Evolutionary conservation across 2,329 filamentous ascomycete genomes (phyloP).

Genomic region (Albophoma yamanashiensis): DNA sequence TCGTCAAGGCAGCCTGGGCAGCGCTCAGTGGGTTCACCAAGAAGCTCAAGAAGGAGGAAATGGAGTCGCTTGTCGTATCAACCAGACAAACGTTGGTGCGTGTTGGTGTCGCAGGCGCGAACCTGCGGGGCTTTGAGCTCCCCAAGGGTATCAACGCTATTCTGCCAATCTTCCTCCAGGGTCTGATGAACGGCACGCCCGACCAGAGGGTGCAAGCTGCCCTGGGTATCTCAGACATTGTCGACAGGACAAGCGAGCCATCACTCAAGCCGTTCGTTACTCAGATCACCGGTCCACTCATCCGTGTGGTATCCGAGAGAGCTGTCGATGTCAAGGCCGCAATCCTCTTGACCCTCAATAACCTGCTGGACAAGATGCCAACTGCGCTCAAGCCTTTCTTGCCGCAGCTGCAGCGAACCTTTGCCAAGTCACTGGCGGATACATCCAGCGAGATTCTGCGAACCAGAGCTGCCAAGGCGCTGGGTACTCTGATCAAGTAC

Average conservation of each 20-base stretch:
- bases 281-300: constrained; percentile 93
- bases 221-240: constrained; percentile 87
- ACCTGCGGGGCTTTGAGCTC: constrained; percentile 78
- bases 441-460: constrained; percentile 82
- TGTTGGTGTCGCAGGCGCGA: constrained; percentile 76
- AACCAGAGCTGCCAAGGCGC: constrained; percentile 79
- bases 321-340: constrained; percentile 94
- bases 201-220: constrained; percentile 90
- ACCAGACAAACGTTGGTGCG: constrained; percentile 79
- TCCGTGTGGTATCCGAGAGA: constrained; percentile 92
- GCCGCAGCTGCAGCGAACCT: constrained; percentile 91
- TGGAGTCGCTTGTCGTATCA: constrained; percentile 83
- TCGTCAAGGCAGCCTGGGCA: constrained; percentile 83
- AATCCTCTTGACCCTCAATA: constrained; percentile 89
- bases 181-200: constrained; percentile 88
- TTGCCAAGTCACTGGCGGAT: constrained; percentile 91
- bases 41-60: constrained; percentile 88
- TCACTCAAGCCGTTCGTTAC: constrained; percentile 91
- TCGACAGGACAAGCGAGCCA: constrained; percentile 81
- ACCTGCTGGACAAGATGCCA: constrained; percentile 92
- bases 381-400: constrained; percentile 92
- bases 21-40: constrained; percentile 83
- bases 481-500: constrained; percentile 91
- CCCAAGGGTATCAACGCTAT: constrained; percentile 97
- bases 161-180: constrained; percentile 92